Evolutionary conservation across 805 yeast genomes (phyloP), one percentile per base, ranked within the genome.

Genomic region (Wickerhamomyces rabaulensis): DNA sequence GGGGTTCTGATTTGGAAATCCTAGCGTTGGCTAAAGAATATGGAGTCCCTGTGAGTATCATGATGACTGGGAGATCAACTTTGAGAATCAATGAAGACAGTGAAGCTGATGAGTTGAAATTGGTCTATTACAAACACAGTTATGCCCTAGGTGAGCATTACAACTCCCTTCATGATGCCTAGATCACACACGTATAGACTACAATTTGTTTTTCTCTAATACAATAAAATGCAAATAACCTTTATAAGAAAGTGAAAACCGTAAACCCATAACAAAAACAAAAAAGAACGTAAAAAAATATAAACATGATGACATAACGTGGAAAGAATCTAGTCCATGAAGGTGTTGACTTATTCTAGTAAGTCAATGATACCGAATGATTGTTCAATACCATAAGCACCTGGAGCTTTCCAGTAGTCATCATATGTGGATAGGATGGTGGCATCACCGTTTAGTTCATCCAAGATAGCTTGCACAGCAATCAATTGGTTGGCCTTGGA

Each of bases 1-100:
- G 99, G 99, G 99, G 99, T 22, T 94, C 96, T 9, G 97, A 94
- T 57, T 71, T 89, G 70, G 99, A 92, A 68, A 81, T 92, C 17
- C 64, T 87, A 60, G 97, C 97, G 0, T 70, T 91, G 37, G 75
- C 95, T 1, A 74, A 79, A 49, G 79, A 78, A n/a, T 86, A 74
- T 56, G 73, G 82, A 49, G 80, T 87, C 54, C 87, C 90, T 0
- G 79, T 92, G n/a, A 73, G 82, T 41, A 82, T 92, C 10, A 71
- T 83, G 67, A 80, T 86, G 72, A 85, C 89, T 41, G 95, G 95
- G 0, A 76, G 88, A 37, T 76, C 90, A 6, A 74, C 84, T 3
- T 70, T 84, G 53, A 63, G 56, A 33, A 78, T 87, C 47, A 86
- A 87, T 55, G 88, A 79, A 52, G 73, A 69, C 0, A 55, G 63